phyloP scores from a whole-genome alignment of 2,329 filamentous ascomycete genomes.

The Akanthomyces uredinophilus region DNA sequence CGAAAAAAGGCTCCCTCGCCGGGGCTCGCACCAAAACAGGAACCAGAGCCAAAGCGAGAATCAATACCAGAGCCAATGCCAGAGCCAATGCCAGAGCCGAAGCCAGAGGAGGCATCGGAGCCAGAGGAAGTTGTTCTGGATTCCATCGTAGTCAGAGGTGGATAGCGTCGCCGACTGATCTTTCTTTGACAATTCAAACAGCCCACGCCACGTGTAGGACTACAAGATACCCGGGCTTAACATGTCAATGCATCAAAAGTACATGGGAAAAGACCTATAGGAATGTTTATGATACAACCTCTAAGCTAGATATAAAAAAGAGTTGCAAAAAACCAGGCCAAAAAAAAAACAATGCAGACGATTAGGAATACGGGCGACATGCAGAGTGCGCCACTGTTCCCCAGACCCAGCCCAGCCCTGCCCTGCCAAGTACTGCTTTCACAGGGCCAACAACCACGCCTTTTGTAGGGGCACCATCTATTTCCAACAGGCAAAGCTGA shows the following conservation, averaged over 20 bases:
- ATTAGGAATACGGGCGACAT: constrained; percentile 1
- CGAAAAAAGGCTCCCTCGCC: constrained; percentile 21
- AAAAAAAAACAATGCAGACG: constrained; percentile 6
- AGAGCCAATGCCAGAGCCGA: background rate
- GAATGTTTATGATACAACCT: constrained; percentile 30
- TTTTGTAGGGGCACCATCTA: constrained; percentile 1
- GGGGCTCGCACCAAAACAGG: background rate
- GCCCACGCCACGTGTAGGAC: background rate
- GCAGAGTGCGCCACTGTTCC: background rate
- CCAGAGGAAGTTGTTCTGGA: constrained; percentile 12
- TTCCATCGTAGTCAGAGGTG: constrained; percentile 20
- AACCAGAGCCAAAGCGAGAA: background rate
- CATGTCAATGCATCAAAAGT: background rate
- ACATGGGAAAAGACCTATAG: constrained; percentile 14
- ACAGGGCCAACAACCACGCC: background rate
- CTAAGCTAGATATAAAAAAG: constrained; percentile 28
- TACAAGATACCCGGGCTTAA: background rate
- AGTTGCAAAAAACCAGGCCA: constrained; percentile 7
- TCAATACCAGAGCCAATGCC: background rate
- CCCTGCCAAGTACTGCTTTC: background rate
- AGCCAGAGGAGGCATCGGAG: background rate
- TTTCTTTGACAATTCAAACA: background rate
- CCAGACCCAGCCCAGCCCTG: background rate
- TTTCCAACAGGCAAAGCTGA: constrained; percentile 5
- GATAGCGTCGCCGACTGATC: background rate